Evolutionary conservation across 495 filamentous ascomycete genomes (phyloP).

Genomic region (Penicillium lividum): DNA sequence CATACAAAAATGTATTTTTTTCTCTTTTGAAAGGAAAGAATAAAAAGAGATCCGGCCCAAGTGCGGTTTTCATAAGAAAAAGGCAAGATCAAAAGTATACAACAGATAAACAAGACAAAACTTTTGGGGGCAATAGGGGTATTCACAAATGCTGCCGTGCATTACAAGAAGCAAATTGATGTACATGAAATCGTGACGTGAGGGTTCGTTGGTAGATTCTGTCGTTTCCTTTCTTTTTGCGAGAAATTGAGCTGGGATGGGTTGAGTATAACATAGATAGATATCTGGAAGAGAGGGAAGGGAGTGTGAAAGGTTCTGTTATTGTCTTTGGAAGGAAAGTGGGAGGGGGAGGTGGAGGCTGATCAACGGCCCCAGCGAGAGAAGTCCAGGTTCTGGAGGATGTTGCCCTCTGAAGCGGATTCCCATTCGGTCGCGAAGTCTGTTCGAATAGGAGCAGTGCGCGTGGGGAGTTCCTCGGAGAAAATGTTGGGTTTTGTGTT

Average conservation of each 20-base stretch:
- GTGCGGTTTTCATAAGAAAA: constrained; percentile 11
- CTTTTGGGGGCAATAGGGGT: constrained; percentile 35
- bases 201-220: constrained; percentile 1
- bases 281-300: not conserved
- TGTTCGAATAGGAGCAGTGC: constrained; percentile 25
- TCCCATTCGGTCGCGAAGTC: constrained; percentile 47
- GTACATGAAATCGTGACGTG: constrained; percentile 35
- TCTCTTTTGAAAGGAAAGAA: not conserved
- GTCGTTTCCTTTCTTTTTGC: not conserved
- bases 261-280: not conserved
- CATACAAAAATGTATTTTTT: not conserved
- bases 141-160: constrained; percentile 37
- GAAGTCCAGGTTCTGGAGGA: constrained; percentile 47
- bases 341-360: not conserved
- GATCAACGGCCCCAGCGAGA: constrained; percentile 43
- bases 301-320: not conserved
- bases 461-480: constrained; percentile 42
- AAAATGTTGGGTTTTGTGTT: constrained; percentile 49
- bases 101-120: constrained; percentile 21
- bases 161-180: constrained; percentile 30
- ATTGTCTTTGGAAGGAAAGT: not conserved
- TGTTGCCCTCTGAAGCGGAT: constrained; percentile 40
- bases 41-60: not conserved
- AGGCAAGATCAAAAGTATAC: constrained; percentile 8
- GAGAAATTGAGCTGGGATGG: not conserved